These are phyloP conservation scores for Austroboletus rostrupii DNA, from an alignment of 1,284 basidiomycete genomes.

Conservation along the genomic window DNA sequence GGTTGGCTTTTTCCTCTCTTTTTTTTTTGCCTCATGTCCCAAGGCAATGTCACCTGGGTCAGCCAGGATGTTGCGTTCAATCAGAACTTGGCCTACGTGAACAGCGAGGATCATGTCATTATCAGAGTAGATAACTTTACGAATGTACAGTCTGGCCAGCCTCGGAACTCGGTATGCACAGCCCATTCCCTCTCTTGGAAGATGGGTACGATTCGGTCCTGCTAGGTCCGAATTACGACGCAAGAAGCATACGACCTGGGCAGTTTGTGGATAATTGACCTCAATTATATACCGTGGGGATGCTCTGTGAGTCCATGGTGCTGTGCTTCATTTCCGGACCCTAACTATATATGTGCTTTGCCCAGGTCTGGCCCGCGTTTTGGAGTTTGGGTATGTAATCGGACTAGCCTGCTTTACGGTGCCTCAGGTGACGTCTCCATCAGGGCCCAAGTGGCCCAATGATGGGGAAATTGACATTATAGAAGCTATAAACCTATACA, in stretches of 20 bases:
- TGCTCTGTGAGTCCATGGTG: slow-evolving; percentile 49
- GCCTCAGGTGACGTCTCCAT: background rate
- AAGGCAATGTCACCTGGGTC: slow-evolving; percentile 53
- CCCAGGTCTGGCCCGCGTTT: slow-evolving; percentile 50
- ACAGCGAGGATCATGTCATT: slow-evolving; percentile 49
- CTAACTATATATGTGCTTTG: background rate
- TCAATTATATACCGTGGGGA: slow-evolving; percentile 59
- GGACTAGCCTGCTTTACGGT: background rate
- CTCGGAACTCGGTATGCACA: slow-evolving; percentile 48
- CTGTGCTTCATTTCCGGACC: slow-evolving; percentile 7
- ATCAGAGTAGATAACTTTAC: slow-evolving; percentile 58
- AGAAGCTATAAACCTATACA: slow-evolving; percentile 50
- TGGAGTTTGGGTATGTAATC: slow-evolving; percentile 38
- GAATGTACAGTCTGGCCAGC: slow-evolving; percentile 48
- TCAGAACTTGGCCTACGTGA: slow-evolving; percentile 53
- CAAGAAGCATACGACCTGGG: slow-evolving; percentile 48
- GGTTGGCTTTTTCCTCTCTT: slow-evolving; percentile 7
- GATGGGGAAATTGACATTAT: slow-evolving; percentile 54
- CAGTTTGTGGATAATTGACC: slow-evolving; percentile 58
- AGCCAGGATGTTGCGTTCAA: slow-evolving; percentile 41
- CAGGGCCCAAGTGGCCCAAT: slow-evolving; percentile 39
- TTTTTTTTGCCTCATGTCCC: slow-evolving; percentile 12
- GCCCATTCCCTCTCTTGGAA: background rate
- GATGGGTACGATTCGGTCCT: background rate
- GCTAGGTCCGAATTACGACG: slow-evolving; percentile 48